phyloP scores from a whole-genome alignment of 1,284 basidiomycete genomes.

The Spongispora temasekensis region DNA sequence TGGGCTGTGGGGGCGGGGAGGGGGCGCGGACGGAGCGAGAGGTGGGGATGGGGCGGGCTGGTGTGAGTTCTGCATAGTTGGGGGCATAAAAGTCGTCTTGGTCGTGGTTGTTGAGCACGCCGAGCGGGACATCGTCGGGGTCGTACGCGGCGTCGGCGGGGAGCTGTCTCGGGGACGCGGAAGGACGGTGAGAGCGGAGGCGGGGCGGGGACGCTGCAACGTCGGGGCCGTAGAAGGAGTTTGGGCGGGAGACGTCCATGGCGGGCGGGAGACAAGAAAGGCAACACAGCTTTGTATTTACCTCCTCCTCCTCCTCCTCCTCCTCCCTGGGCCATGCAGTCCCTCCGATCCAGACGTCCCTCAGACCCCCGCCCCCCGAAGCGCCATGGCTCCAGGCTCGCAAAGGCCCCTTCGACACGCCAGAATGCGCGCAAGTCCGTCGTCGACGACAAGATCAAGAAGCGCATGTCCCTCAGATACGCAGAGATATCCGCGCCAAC shows the following conservation, averaged over 20 bases:
- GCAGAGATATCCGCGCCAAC: slow-evolving; percentile 75
- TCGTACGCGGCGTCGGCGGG: slow-evolving; percentile 36
- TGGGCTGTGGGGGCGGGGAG: slow-evolving; percentile 48
- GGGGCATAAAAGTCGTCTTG: slow-evolving; percentile 42
- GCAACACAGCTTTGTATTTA: slow-evolving; percentile 18
- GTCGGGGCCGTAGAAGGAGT: slow-evolving; percentile 38
- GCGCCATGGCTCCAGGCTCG: slow-evolving; percentile 41
- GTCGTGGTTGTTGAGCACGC: slow-evolving; percentile 27
- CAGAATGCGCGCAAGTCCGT: slow-evolving; percentile 62
- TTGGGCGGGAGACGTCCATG: slow-evolving; percentile 40
- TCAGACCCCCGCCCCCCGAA: slow-evolving; percentile 36
- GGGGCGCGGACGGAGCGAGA: slow-evolving; percentile 42
- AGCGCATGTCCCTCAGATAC: slow-evolving; percentile 90
- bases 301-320: too few relatives aligned
- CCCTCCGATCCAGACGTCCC: slow-evolving; percentile 59
- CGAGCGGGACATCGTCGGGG: slow-evolving; percentile 37
- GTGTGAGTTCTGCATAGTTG: slow-evolving; percentile 26
- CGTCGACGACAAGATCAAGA: slow-evolving; percentile 92
- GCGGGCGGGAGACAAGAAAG: slow-evolving; percentile 20
- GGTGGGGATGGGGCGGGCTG: slow-evolving; percentile 30
- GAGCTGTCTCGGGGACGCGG: slow-evolving; percentile 30
- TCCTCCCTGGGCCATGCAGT: slow-evolving; percentile 64
- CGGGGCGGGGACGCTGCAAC: slow-evolving; percentile 17
- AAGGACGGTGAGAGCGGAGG: slow-evolving; percentile 11
- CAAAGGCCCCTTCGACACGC: slow-evolving; percentile 36